A percentile compares a stretch with the other conserved stretches of the same genome.
phyloP scores from a whole-genome alignment of 140 eudicot genomes.

The Anethum foeniculum region DNA sequence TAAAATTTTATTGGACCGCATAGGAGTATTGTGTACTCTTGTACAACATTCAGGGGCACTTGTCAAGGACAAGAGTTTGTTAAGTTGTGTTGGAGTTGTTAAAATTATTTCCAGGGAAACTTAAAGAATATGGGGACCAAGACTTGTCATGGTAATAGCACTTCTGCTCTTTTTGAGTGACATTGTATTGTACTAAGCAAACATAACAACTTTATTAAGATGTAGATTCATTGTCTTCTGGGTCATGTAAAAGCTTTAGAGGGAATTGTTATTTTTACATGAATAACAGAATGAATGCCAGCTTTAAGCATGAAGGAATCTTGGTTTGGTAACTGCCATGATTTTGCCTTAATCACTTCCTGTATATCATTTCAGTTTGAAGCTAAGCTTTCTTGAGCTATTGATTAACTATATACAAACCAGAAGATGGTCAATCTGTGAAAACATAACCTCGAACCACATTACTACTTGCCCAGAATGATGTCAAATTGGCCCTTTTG shows the following conservation, averaged over 20 bases:
- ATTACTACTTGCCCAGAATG: no score
- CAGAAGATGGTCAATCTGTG: background rate
- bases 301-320: background rate
- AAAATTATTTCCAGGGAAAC: background rate
- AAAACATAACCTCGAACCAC: no score
- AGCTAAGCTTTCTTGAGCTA: background rate
- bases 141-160: background rate
- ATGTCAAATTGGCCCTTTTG: background rate
- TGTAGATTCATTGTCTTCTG: no score
- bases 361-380: background rate
- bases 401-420: no score
- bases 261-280: background rate
- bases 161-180: background rate
- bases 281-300: background rate
- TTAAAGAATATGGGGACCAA: background rate
- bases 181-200: background rate
- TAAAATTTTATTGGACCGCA: no score
- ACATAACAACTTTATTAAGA: no score
- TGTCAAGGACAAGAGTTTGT: background rate
- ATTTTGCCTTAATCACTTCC: background rate
- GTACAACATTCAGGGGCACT: background rate
- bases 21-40: no score
- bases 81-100: background rate
- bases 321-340: background rate
- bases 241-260: background rate